A percentile compares a stretch with the other conserved stretches of the same genome.
phyloP scores from a whole-genome alignment of 805 yeast genomes.

The Teunomyces stri region DNA sequence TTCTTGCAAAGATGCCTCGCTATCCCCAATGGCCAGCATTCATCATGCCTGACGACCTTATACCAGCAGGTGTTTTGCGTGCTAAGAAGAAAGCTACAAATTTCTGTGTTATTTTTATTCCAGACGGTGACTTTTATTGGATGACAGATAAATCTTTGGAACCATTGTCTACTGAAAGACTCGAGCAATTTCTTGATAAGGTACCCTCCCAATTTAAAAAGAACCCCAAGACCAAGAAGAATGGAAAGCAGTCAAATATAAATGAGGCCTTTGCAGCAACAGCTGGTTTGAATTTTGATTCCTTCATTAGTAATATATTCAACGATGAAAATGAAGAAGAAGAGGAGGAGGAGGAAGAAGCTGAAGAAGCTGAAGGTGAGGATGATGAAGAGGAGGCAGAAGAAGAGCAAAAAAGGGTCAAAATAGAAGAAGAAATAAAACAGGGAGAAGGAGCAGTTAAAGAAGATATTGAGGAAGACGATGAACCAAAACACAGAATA shows the following conservation, averaged over 20 bases:
- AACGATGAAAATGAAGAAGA: constrained; percentile 18
- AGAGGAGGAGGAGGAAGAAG: constrained; percentile 22
- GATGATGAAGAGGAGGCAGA: constrained; percentile 8
- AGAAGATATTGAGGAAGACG: constrained; percentile 3
- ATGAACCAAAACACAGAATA: constrained; percentile 7
- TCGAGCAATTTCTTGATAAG: constrained; percentile 27
- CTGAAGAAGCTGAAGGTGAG: constrained; percentile 13
- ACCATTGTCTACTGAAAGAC: constrained; percentile 26
- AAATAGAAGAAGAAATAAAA: background rate
- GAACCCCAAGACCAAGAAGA: constrained; percentile 17
- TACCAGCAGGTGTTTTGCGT: constrained; percentile 34
- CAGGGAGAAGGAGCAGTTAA: constrained; percentile 3
- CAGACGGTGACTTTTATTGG: constrained; percentile 47
- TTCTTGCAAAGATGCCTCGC: constrained; percentile 44
- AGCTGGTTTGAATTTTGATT: constrained; percentile 33
- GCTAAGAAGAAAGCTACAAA: constrained; percentile 36
- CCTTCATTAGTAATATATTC: constrained; percentile 32
- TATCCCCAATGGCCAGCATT: constrained; percentile 52
- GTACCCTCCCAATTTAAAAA: constrained; percentile 24
- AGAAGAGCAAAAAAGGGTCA: constrained; percentile 7
- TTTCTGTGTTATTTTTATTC: constrained; percentile 44
- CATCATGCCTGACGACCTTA: constrained; percentile 39
- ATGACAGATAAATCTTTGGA: constrained; percentile 39
- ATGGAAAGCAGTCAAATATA: constrained; percentile 29
- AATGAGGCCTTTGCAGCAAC: constrained; percentile 40